Conservation (phyloP, 768 basidiomycete species). For the Multifurca ochricompacta region DNA sequence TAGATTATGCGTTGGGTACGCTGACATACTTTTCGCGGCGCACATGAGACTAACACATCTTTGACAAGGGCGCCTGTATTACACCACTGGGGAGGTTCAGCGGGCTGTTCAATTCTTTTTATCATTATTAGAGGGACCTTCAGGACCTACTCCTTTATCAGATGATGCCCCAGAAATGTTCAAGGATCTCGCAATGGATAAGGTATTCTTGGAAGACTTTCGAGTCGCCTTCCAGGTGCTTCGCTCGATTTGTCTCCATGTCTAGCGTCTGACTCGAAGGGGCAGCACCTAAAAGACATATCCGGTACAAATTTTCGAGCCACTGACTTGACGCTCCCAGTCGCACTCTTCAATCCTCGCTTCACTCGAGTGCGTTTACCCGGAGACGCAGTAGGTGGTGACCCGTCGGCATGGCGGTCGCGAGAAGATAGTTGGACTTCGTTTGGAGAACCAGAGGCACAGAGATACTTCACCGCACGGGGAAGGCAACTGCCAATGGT, state of each 20-base stretch:
- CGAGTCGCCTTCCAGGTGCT: constrained; percentile 74
- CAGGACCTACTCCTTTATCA: constrained; percentile 18
- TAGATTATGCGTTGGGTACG: constrained; percentile 74
- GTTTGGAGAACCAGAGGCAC: constrained; percentile 53
- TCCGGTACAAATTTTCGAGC: constrained; percentile 37
- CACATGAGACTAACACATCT: constrained; percentile 1
- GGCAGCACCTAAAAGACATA: constrained; percentile 65
- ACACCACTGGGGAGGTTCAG: constrained; percentile 79
- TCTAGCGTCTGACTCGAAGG: constrained; percentile 1
- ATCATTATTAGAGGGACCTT: constrained; percentile 51
- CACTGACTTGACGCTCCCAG: constrained; percentile 50
- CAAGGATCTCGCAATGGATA: constrained; percentile 36
- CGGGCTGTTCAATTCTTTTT: constrained; percentile 76
- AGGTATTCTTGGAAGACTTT: constrained; percentile 81
- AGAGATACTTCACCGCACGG: constrained; percentile 44
- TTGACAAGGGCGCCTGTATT: constrained; percentile 69
- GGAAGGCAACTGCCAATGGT: constrained; percentile 62
- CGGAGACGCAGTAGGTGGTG: constrained; percentile 39
- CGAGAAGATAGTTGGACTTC: constrained; percentile 58
- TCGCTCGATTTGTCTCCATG: not conserved
- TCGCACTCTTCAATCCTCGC: constrained; percentile 53
- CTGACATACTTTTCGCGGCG: not conserved
- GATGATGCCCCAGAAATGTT: constrained; percentile 15
- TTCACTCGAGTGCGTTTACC: constrained; percentile 52
- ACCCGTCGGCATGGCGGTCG: constrained; percentile 47